Evolutionary conservation across 2,329 filamentous ascomycete species (phyloP).

Genomic region (Fusarium humuli): DNA sequence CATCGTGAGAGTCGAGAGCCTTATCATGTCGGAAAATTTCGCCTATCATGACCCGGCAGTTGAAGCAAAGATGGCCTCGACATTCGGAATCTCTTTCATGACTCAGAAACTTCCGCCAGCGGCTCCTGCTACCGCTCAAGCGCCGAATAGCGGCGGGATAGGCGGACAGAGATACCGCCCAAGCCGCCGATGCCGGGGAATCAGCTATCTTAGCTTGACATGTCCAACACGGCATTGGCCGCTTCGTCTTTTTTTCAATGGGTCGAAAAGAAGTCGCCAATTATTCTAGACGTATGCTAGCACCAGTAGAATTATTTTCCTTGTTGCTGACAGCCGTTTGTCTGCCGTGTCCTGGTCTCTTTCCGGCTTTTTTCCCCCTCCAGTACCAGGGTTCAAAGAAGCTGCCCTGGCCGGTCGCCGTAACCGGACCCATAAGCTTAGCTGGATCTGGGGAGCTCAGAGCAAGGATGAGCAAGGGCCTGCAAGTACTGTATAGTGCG

Average conservation of each 20-base stretch:
- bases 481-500: slow-evolving; percentile 13
- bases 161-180: slow-evolving; percentile 3
- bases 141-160: slow-evolving; percentile 12
- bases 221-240: slow-evolving; percentile 14
- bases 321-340: slow-evolving; percentile 29
- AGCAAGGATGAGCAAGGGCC: slow-evolving; percentile 13
- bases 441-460: slow-evolving; percentile 37
- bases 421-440: slow-evolving; percentile 31
- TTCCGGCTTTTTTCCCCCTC: neutral
- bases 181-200: slow-evolving; percentile 16
- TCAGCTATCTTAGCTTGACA: slow-evolving; percentile 16
- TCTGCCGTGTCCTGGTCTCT: slow-evolving; percentile 5
- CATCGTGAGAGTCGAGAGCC: neutral
- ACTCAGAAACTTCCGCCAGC: slow-evolving; percentile 32
- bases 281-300: slow-evolving; percentile 24
- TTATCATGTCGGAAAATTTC: neutral
- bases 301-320: slow-evolving; percentile 25
- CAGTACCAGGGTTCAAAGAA: slow-evolving; percentile 4
- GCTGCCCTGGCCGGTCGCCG: slow-evolving; percentile 14
- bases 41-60: slow-evolving; percentile 1
- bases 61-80: neutral
- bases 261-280: slow-evolving; percentile 16
- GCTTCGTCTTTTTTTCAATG: slow-evolving; percentile 17
- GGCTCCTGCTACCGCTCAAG: slow-evolving; percentile 26
- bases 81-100: slow-evolving; percentile 20